Evolutionary conservation across 257 asterid genomes (phyloP).

Genomic region (Solanum sejunctum): DNA sequence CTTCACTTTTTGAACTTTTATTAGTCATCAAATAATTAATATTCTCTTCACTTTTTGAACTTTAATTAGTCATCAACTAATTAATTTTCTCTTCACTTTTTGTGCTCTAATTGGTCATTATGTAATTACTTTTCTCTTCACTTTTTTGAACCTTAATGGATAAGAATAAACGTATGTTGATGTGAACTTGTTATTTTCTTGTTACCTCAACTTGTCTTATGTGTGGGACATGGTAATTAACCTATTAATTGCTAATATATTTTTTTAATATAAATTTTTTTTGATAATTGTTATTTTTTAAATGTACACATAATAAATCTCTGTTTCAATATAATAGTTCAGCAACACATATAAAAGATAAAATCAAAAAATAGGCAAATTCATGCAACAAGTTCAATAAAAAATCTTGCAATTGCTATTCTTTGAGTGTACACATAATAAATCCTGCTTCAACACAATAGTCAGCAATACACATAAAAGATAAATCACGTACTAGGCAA

Average conservation of each 20-base stretch:
- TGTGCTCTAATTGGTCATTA: background rate
- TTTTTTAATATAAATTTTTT: background rate
- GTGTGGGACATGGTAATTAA: background rate
- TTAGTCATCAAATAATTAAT: background rate
- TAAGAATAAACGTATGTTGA: background rate
- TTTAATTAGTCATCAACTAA: background rate
- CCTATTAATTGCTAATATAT: background rate
- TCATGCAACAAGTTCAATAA: no score
- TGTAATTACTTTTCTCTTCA: background rate
- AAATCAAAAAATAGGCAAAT: no score
- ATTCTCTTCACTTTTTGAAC: background rate
- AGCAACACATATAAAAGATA: no score
- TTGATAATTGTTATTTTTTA: background rate
- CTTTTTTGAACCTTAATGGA: background rate
- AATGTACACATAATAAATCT: background rate
- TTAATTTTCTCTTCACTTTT: background rate
- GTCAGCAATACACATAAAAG: no score
- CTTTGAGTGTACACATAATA: no score
- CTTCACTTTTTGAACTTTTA: background rate
- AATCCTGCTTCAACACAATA: no score
- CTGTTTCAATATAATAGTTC: background rate
- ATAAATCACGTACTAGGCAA: accelerated
- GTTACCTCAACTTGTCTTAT: background rate
- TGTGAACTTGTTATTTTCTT: background rate
- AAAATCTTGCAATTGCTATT: no score